phyloP scores from a whole-genome alignment of 495 filamentous ascomycete genomes.

The Bombardia bombarda region DNA sequence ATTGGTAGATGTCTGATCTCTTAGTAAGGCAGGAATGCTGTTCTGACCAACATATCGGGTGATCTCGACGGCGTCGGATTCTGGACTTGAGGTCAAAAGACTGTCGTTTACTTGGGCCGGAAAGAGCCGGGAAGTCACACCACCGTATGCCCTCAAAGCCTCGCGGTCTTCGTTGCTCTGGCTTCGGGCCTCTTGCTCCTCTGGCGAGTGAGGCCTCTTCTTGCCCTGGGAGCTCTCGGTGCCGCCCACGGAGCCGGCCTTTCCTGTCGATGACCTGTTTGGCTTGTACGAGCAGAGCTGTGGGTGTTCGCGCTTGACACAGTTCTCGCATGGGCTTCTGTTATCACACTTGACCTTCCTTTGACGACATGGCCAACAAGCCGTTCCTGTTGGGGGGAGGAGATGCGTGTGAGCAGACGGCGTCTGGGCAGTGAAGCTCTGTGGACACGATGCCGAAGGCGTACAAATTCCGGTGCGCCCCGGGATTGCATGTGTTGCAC shows the following conservation, averaged over 20 bases:
- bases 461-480: not conserved
- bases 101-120: not conserved
- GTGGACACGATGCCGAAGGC: not conserved
- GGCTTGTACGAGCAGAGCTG: constrained; percentile 67
- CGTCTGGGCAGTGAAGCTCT: not conserved
- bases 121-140: not conserved
- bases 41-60: constrained; percentile 60
- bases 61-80: constrained; percentile 55
- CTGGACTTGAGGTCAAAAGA: constrained; percentile 24
- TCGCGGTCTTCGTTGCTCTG: constrained; percentile 34
- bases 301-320: constrained; percentile 64
- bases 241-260: constrained; percentile 24
- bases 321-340: constrained; percentile 64
- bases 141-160: constrained; percentile 27
- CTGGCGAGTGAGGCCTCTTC: constrained; percentile 41
- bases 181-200: constrained; percentile 25
- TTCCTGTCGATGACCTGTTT: constrained; percentile 49
- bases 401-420: not conserved
- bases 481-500: not conserved
- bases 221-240: constrained; percentile 24
- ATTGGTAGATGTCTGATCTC: constrained; percentile 47
- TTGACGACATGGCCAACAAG: constrained; percentile 67
- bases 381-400: constrained; percentile 37
- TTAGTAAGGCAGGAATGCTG: constrained; percentile 57
- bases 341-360: constrained; percentile 72